These are phyloP conservation scores for Imleria badia DNA, from an alignment of 768 basidiomycete genomes.

Conservation along the genomic window DNA sequence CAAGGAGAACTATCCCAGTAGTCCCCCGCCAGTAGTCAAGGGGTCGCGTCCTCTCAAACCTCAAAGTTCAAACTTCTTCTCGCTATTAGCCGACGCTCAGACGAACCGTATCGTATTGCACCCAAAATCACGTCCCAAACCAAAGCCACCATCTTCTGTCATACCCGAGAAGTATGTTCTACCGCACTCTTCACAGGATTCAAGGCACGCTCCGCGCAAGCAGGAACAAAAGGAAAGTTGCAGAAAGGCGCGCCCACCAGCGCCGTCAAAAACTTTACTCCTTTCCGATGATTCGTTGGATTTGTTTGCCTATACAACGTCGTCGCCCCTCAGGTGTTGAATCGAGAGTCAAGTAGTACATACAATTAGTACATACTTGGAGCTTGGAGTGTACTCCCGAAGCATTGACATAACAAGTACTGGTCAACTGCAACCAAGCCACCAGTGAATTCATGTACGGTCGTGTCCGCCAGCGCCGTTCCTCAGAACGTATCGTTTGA, in stretches of 20 bases:
- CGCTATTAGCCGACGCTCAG: constrained; percentile 42
- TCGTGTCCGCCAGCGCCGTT: too few species aligned
- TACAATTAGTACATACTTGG: background rate
- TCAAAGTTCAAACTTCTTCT: constrained; percentile 35
- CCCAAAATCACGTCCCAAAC: constrained; percentile 9
- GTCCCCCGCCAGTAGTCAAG: constrained; percentile 3
- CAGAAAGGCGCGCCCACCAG: background rate
- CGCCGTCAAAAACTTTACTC: constrained; percentile 10
- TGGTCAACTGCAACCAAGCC: too few species aligned
- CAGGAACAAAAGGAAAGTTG: constrained; percentile 5
- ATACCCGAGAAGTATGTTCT: constrained; percentile 18
- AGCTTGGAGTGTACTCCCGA: too few species aligned
- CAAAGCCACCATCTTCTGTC: background rate
- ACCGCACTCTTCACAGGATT: constrained; percentile 9
- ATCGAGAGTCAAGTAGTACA: background rate
- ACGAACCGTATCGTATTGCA: constrained; percentile 38
- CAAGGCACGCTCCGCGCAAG: background rate
- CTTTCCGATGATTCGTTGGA: constrained; percentile 52
- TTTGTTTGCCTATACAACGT: constrained; percentile 42
- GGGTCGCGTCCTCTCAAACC: constrained; percentile 13
- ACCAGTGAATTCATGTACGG: too few species aligned
- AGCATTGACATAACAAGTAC: background rate
- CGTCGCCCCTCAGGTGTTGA: constrained; percentile 29
- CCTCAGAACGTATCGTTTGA: too few species aligned
- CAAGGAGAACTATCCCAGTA: constrained; percentile 20